phyloP scores from a whole-genome alignment of 345 rosid species.

The Salix dunnii region DNA sequence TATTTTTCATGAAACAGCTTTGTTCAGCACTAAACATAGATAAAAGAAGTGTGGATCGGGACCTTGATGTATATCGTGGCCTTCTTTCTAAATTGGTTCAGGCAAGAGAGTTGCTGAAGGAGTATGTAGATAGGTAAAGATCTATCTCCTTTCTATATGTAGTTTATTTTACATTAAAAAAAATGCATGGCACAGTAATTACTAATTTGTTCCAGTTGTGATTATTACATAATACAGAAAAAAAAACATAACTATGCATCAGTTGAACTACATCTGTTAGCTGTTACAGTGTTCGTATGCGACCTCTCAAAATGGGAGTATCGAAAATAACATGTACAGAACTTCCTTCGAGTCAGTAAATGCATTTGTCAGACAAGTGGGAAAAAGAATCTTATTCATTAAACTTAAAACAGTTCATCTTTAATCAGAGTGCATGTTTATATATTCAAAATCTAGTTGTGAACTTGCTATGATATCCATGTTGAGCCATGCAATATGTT shows the following conservation, averaged over 20 bases:
- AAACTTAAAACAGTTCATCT: neutral
- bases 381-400: neutral
- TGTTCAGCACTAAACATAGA: conserved; percentile 79
- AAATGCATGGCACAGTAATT: neutral
- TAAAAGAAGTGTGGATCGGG: conserved; percentile 91
- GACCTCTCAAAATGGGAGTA: neutral
- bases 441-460: neutral
- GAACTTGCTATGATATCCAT: neutral
- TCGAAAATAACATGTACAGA: neutral
- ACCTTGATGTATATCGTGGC: conserved; percentile 94
- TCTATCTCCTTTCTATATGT: neutral
- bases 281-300: neutral
- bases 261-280: neutral
- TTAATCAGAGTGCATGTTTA: neutral
- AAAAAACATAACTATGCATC: neutral
- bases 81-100: conserved; percentile 93
- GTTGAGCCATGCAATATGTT: neutral
- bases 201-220: neutral
- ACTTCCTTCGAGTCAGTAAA: neutral
- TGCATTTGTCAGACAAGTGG: neutral
- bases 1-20: conserved; percentile 50
- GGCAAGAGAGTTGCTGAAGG: conserved; percentile 92
- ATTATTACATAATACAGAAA: neutral
- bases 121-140: conserved; percentile 79
- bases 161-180: neutral